A percentile compares a stretch with the other conserved stretches of the same genome.
Evolutionary conservation across 352 stramenopile genomes (phyloP).

Genomic region (Pythium phragmitis): DNA sequence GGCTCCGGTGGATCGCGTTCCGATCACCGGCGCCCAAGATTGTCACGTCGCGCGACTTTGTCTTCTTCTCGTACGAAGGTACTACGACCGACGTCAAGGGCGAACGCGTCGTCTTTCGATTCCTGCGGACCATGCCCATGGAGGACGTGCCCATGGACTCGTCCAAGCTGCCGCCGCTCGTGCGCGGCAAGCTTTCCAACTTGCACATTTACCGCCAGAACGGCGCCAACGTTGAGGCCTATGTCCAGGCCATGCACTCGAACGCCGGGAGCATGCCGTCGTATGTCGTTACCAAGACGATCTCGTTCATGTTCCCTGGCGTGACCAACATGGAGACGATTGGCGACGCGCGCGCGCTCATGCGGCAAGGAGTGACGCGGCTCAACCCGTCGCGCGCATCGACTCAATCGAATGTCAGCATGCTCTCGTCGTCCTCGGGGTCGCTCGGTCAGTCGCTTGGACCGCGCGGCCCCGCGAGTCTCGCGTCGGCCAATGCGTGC

Average conservation of each 20-base stretch:
- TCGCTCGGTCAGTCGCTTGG: background rate
- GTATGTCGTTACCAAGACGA: constrained; percentile 40
- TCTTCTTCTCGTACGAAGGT: constrained; percentile 46
- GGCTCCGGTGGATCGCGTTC: constrained; percentile 46
- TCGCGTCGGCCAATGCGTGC: constrained; percentile 27
- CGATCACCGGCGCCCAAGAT: constrained; percentile 37
- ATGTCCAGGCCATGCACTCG: constrained; percentile 35
- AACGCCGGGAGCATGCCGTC: constrained; percentile 36
- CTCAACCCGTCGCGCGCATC: constrained; percentile 18
- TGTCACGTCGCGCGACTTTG: constrained; percentile 38
- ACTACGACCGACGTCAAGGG: constrained; percentile 32
- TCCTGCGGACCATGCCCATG: constrained; percentile 39
- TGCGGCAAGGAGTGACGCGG: constrained; percentile 27
- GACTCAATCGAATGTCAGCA: constrained; percentile 1
- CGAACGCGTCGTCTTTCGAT: constrained; percentile 36
- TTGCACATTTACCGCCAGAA: constrained; percentile 40
- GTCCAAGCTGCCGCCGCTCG: constrained; percentile 30
- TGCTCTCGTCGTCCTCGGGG: constrained; percentile 13
- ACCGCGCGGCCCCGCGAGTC: constrained; percentile 4
- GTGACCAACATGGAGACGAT: constrained; percentile 38
- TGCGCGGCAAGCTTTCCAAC: constrained; percentile 43
- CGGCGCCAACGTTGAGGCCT: constrained; percentile 33
- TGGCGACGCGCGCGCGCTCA: constrained; percentile 31
- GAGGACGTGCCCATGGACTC: constrained; percentile 31
- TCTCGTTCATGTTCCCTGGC: constrained; percentile 35